These are phyloP conservation scores for Neonothopanus nambi DNA, from an alignment of 1,284 basidiomycete species.

Conservation along the genomic window DNA sequence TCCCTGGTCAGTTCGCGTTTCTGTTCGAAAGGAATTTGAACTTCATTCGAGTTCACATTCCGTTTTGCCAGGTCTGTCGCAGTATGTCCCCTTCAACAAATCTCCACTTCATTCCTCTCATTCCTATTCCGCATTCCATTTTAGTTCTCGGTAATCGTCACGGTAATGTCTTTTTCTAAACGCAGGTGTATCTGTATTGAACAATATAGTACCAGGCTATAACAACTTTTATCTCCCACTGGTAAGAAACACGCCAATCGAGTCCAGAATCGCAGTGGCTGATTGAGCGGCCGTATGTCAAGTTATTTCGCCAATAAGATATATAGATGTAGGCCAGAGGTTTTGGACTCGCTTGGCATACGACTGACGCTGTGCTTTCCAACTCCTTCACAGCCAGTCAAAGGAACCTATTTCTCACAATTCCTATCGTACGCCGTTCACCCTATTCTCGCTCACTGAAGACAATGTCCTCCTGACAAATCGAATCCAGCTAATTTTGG, in stretches of 20 bases:
- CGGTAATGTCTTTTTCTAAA: constrained; percentile 32
- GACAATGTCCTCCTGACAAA: no score
- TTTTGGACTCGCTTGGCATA: no score
- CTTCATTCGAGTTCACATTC: not conserved
- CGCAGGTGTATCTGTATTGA: not conserved
- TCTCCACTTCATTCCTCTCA: constrained; percentile 1
- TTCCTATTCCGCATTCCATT: no score
- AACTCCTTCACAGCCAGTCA: no score
- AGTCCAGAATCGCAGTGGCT: not conserved
- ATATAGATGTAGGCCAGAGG: constrained; percentile 33
- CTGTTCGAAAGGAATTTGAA: no score
- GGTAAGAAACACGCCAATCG: constrained; percentile 26
- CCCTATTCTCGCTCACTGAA: no score
- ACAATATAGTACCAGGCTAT: constrained; percentile 28
- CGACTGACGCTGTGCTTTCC: no score
- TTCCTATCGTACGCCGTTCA: no score
- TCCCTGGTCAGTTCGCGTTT: constrained; percentile 32
- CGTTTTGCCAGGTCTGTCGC: constrained; percentile 36
- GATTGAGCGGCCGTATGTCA: constrained; percentile 7
- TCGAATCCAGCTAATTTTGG: no score
- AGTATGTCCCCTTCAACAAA: constrained; percentile 31
- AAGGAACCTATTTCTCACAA: no score
- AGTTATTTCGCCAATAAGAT: constrained; percentile 40
- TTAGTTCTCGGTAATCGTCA: constrained; percentile 47
- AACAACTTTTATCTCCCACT: constrained; percentile 40